Evolutionary conservation across 2,329 filamentous ascomycete genomes (phyloP).

Genomic region (Phyllosticta citrichinensis): DNA sequence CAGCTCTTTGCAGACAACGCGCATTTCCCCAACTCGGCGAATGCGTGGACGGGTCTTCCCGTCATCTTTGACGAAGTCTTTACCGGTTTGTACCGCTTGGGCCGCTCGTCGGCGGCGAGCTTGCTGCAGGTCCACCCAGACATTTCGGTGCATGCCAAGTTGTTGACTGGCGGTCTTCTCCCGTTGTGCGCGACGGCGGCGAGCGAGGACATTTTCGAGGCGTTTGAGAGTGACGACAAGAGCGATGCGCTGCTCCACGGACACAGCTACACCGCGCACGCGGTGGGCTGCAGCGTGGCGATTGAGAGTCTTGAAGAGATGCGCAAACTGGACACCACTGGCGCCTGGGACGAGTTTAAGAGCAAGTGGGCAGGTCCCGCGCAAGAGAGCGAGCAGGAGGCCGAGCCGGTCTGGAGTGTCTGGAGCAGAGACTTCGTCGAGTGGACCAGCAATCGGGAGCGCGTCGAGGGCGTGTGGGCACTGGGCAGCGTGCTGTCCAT

Average conservation of each 20-base stretch:
- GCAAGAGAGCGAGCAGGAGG: neutral
- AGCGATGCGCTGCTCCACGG: slow-evolving; percentile 71
- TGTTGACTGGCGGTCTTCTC: slow-evolving; percentile 70
- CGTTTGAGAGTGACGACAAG: slow-evolving; percentile 63
- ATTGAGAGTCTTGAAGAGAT: slow-evolving; percentile 55
- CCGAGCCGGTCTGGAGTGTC: neutral
- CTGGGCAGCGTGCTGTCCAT: slow-evolving; percentile 68
- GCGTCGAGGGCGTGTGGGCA: slow-evolving; percentile 58
- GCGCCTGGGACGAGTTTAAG: slow-evolving; percentile 49
- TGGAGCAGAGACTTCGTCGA: neutral
- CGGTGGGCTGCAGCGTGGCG: slow-evolving; percentile 70
- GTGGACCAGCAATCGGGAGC: neutral
- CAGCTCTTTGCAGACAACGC: slow-evolving; percentile 40
- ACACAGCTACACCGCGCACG: slow-evolving; percentile 79
- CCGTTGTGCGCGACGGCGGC: slow-evolving; percentile 69
- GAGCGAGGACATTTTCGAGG: slow-evolving; percentile 60
- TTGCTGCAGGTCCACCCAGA: slow-evolving; percentile 62
- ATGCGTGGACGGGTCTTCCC: slow-evolving; percentile 61
- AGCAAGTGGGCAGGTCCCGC: slow-evolving; percentile 33
- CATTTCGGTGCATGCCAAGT: slow-evolving; percentile 72
- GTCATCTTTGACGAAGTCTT: slow-evolving; percentile 83
- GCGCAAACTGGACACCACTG: slow-evolving; percentile 45
- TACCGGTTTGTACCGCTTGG: slow-evolving; percentile 73
- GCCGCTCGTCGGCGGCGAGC: slow-evolving; percentile 58
- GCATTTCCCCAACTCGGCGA: slow-evolving; percentile 11